Evolutionary conservation across 2,329 filamentous ascomycete species (phyloP).

Genomic region (Sphaerulina vaccinii): DNA sequence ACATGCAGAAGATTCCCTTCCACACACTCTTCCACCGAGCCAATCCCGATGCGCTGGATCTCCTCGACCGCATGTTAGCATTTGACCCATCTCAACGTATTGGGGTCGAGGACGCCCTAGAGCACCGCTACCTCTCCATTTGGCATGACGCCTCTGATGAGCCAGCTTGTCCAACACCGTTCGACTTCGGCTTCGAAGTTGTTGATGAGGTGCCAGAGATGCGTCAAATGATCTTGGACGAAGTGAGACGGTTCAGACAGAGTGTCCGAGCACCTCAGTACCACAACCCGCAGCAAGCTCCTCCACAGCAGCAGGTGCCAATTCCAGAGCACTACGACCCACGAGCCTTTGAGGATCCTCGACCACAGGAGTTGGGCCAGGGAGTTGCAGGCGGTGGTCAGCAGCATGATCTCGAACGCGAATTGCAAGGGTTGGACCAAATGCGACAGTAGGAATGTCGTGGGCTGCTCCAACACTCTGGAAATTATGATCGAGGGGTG

Average conservation of each 20-base stretch:
- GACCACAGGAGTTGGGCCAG: slow-evolving; percentile 53
- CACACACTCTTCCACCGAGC: slow-evolving; percentile 84
- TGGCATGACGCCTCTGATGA: slow-evolving; percentile 98
- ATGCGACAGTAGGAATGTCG: slow-evolving; percentile 24
- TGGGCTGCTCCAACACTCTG: background rate
- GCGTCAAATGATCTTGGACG: slow-evolving; percentile 96
- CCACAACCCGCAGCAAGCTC: slow-evolving; percentile 43
- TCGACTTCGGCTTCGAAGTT: slow-evolving; percentile 99
- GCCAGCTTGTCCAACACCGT: slow-evolving; percentile 86
- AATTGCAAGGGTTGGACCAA: slow-evolving; percentile 59
- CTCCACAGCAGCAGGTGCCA: slow-evolving; percentile 50
- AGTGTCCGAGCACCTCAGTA: slow-evolving; percentile 43
- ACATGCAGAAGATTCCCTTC: slow-evolving; percentile 74
- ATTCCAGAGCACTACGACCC: slow-evolving; percentile 62
- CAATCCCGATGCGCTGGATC: slow-evolving; percentile 91
- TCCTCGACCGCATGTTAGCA: slow-evolving; percentile 94
- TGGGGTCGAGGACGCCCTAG: slow-evolving; percentile 88
- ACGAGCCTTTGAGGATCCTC: slow-evolving; percentile 59
- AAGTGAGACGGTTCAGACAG: slow-evolving; percentile 80
- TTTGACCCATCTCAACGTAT: slow-evolving; percentile 95
- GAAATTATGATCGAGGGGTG: background rate
- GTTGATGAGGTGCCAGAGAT: slow-evolving; percentile 92
- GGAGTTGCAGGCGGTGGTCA: slow-evolving; percentile 46
- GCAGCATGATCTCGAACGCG: slow-evolving; percentile 74
- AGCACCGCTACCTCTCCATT: slow-evolving; percentile 94